A percentile compares a stretch with the other conserved stretches of the same genome.
Conservation (phyloP, 2,329 filamentous ascomycete species). For the Aspergillus cejpii region DNA sequence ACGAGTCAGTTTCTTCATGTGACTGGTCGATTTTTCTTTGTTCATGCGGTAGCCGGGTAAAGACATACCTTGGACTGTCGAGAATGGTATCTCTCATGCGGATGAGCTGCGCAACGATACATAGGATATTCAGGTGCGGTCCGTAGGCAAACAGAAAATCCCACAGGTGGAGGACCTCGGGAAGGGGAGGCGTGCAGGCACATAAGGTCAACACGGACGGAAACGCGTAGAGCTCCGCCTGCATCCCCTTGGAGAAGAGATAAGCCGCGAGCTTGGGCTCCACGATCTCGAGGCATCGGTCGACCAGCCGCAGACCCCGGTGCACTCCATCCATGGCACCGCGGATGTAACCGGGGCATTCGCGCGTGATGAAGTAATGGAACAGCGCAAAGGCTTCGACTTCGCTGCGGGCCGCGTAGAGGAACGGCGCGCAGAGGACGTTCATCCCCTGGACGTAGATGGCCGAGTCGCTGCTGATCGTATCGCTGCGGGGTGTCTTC, state of each 20-base stretch:
- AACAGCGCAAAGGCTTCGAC: constrained; percentile 91
- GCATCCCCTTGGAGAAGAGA: constrained; percentile 76
- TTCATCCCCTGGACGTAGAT: constrained; percentile 99
- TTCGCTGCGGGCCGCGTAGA: constrained; percentile 91
- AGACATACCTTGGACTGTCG: constrained; percentile 66
- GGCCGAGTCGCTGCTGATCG: constrained; percentile 57
- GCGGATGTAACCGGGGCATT: constrained; percentile 88
- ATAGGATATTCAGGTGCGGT: constrained; percentile 87
- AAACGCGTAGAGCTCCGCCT: constrained; percentile 93
- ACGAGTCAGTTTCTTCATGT: constrained; percentile 2
- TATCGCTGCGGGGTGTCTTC: constrained; percentile 13
- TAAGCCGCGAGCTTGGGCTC: constrained; percentile 81
- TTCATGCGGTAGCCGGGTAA: not conserved
- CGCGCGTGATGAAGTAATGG: constrained; percentile 74
- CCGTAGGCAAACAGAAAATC: constrained; percentile 97
- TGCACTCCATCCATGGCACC: constrained; percentile 98
- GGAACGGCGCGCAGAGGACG: constrained; percentile 87
- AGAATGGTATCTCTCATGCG: constrained; percentile 80
- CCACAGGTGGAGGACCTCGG: constrained; percentile 89
- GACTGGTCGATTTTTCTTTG: constrained; percentile 2
- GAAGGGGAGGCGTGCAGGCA: constrained; percentile 89
- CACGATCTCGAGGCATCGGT: constrained; percentile 84
- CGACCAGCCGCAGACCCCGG: constrained; percentile 80
- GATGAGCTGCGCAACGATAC: constrained; percentile 91
- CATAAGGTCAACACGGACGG: constrained; percentile 90